These are phyloP conservation scores for Mycena vulgaris DNA, from an alignment of 768 basidiomycete genomes.

Conservation along the genomic window DNA sequence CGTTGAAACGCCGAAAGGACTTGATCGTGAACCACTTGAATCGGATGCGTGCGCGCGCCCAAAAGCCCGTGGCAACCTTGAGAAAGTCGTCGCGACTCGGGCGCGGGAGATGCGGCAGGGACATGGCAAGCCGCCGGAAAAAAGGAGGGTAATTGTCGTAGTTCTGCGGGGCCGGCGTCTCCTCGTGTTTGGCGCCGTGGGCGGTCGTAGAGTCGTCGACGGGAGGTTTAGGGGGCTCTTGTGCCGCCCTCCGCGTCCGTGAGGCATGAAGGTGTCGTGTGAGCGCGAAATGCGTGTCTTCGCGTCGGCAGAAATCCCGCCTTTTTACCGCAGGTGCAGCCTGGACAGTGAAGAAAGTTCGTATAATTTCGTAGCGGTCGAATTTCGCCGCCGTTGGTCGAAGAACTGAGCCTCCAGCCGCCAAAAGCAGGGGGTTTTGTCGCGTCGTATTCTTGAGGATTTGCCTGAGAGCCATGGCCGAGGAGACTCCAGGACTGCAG, in stretches of 20 bases:
- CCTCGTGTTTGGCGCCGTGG: conserved; percentile 20
- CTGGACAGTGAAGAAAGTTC: conserved; percentile 68
- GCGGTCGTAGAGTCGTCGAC: conserved; percentile 27
- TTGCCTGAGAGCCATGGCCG: conserved; percentile 26
- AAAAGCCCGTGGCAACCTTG: conserved; percentile 88
- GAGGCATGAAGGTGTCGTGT: conserved; percentile 35
- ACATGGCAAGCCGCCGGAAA: conserved; percentile 83
- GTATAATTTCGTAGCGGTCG: conserved; percentile 73
- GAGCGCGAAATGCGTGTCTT: conserved; percentile 7
- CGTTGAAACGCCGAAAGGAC: conserved; percentile 94
- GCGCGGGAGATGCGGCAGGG: conserved; percentile 81
- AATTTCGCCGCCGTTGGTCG: conserved; percentile 46
- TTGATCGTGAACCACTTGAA: conserved; percentile 98
- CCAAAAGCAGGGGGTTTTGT: conserved; percentile 7
- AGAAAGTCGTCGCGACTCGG: conserved; percentile 94
- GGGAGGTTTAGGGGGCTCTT: conserved; percentile 26
- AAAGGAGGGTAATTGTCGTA: conserved; percentile 85
- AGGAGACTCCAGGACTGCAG: background rate
- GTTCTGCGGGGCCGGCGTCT: conserved; percentile 50
- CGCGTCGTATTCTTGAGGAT: conserved; percentile 15
- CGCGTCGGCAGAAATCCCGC: conserved; percentile 15
- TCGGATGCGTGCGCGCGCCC: conserved; percentile 90
- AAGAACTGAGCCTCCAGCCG: conserved; percentile 1
- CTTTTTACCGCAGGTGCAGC: conserved; percentile 33
- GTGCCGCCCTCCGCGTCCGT: conserved; percentile 14